Percentiles rank a stretch among this genome's conserved stretches.
phyloP scores from a whole-genome alignment of 2,329 filamentous ascomycete species.

The Ascochyta fabae region DNA sequence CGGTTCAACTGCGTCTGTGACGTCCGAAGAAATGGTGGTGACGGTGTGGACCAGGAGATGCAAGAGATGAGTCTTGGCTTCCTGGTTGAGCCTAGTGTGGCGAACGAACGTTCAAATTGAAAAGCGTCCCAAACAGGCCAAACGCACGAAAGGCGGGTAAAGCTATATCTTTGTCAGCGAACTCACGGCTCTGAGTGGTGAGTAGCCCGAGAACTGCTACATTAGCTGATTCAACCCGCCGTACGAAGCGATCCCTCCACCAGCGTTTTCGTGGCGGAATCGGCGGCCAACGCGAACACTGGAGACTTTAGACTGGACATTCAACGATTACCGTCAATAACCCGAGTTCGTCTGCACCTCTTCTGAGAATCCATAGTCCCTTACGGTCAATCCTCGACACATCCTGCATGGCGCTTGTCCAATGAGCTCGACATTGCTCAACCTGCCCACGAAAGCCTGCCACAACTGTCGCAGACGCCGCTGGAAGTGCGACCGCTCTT shows the following conservation, averaged over 20 bases:
- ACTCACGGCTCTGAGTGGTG: conserved; percentile 18
- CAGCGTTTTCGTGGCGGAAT: conserved; percentile 20
- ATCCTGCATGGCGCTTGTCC: conserved; percentile 40
- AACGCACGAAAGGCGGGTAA: background rate
- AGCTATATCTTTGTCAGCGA: conserved; percentile 15
- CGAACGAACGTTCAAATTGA: background rate
- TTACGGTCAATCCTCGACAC: conserved; percentile 31
- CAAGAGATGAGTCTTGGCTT: conserved; percentile 35
- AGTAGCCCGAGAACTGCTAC: conserved; percentile 18
- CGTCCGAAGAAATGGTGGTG: conserved; percentile 23
- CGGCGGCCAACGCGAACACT: conserved; percentile 12
- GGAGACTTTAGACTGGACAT: conserved; percentile 20
- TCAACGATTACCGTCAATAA: conserved; percentile 20
- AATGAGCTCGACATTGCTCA: conserved; percentile 41
- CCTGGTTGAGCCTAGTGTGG: conserved; percentile 20
- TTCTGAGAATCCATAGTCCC: conserved; percentile 2
- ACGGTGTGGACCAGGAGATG: conserved; percentile 24
- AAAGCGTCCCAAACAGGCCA: conserved; percentile 13
- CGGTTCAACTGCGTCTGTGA: conserved; percentile 26
- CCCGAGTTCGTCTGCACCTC: conserved; percentile 19
- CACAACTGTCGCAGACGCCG: conserved; percentile 68
- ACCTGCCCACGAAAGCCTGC: conserved; percentile 54
- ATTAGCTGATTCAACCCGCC: conserved; percentile 20
- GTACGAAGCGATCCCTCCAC: conserved; percentile 12
- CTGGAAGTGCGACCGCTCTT: conserved; percentile 67